Evolutionary conservation across 2,329 filamentous ascomycete species (phyloP).

Genomic region (Aspergillus costaricaensis): DNA sequence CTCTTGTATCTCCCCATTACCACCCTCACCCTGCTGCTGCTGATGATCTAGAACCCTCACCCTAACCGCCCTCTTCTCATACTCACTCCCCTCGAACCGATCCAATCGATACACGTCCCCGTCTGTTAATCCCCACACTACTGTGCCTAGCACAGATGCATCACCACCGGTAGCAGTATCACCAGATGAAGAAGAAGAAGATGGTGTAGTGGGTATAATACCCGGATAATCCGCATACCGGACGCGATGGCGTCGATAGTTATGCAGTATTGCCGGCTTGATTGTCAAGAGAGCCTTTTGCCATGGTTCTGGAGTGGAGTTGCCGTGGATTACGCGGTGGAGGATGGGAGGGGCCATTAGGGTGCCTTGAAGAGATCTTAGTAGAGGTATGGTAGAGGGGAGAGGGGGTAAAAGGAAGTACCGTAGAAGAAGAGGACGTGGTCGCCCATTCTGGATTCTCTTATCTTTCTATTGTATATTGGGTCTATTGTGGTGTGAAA

Average conservation of each 20-base stretch:
- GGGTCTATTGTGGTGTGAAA: too few species aligned
- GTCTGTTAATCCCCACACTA: slow-evolving; percentile 75
- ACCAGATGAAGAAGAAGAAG: too few species aligned
- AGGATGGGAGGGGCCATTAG: slow-evolving; percentile 87
- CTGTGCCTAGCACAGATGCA: slow-evolving; percentile 69
- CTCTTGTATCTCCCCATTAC: neutral
- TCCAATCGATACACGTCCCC: slow-evolving; percentile 76
- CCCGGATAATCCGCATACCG: slow-evolving; percentile 75
- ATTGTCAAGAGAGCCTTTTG: slow-evolving; percentile 62
- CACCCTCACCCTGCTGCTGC: slow-evolving; percentile 16
- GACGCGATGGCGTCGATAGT: slow-evolving; percentile 72
- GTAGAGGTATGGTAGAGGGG: neutral
- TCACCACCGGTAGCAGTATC: too few species aligned
- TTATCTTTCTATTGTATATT: neutral
- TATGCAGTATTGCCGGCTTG: slow-evolving; percentile 72
- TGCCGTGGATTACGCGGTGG: slow-evolving; percentile 76
- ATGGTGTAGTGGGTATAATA: too few species aligned
- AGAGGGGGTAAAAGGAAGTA: slow-evolving; percentile 23
- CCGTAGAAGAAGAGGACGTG: slow-evolving; percentile 67
- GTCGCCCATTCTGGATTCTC: slow-evolving; percentile 42
- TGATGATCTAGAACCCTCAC: slow-evolving; percentile 45
- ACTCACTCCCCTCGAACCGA: slow-evolving; percentile 77
- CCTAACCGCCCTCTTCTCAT: slow-evolving; percentile 56
- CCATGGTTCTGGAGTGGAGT: slow-evolving; percentile 52
- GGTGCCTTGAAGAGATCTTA: slow-evolving; percentile 45